These are phyloP conservation scores for Debaryomyces nepalensis DNA, from an alignment of 1,139 yeast species.

Conservation along the genomic window DNA sequence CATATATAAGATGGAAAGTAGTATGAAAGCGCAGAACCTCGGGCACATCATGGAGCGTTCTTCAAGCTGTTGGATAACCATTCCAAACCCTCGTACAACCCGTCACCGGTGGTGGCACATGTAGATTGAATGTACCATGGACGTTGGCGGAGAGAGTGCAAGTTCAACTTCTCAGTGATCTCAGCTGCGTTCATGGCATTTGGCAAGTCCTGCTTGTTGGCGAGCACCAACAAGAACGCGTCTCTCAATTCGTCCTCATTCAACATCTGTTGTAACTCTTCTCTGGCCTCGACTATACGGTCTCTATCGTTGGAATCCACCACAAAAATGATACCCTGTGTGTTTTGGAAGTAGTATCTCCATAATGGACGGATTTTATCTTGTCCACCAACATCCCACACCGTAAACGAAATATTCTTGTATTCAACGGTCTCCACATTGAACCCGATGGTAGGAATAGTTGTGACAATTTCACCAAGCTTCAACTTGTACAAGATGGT, in stretches of 20 bases:
- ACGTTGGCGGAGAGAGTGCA: slow-evolving; percentile 47
- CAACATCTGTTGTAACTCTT: slow-evolving; percentile 49
- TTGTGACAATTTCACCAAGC: slow-evolving; percentile 47
- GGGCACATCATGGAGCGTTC: slow-evolving; percentile 19
- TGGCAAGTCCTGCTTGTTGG: slow-evolving; percentile 50
- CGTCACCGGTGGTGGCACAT: slow-evolving; percentile 50
- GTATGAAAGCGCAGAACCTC: neutral
- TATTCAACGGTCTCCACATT: slow-evolving; percentile 49
- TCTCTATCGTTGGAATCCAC: slow-evolving; percentile 50
- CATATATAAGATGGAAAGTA: neutral
- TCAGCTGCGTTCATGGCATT: slow-evolving; percentile 51
- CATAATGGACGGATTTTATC: slow-evolving; percentile 49
- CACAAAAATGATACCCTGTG: slow-evolving; percentile 48
- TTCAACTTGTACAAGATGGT: slow-evolving; percentile 48
- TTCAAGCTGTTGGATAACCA: slow-evolving; percentile 47
- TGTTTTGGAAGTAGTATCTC: slow-evolving; percentile 50
- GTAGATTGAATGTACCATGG: slow-evolving; percentile 51
- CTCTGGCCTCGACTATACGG: slow-evolving; percentile 49
- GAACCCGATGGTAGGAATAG: slow-evolving; percentile 48
- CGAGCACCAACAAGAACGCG: slow-evolving; percentile 46
- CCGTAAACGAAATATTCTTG: slow-evolving; percentile 46
- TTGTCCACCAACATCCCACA: slow-evolving; percentile 53
- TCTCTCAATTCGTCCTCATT: slow-evolving; percentile 49
- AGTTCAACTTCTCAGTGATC: slow-evolving; percentile 48
- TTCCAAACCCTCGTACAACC: slow-evolving; percentile 49